Conservation (phyloP, 768 basidiomycete genomes). For the Lactarius deliciosus region DNA sequence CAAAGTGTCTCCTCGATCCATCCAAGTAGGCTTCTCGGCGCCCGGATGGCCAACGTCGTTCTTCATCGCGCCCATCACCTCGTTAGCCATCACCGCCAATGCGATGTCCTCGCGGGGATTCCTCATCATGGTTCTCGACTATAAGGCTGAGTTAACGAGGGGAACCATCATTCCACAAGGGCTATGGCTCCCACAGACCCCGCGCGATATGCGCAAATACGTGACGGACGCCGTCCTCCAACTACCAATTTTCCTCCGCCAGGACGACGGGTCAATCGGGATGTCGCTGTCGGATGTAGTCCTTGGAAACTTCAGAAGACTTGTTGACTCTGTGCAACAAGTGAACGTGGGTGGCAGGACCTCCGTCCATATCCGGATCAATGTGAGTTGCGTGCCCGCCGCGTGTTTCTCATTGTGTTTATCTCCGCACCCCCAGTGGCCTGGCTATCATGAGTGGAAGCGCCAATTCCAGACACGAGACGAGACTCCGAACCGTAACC, state of each 20-base stretch:
- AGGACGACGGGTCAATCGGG: constrained; percentile 26
- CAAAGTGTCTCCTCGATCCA: constrained; percentile 16
- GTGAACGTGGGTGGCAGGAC: constrained; percentile 27
- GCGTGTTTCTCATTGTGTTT: background rate
- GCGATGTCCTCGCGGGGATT: constrained; percentile 24
- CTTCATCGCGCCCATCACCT: constrained; percentile 15
- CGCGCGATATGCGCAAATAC: constrained; percentile 26
- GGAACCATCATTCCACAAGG: constrained; percentile 27
- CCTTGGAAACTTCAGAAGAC: constrained; percentile 25
- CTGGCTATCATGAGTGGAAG: constrained; percentile 28
- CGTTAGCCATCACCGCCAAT: constrained; percentile 11
- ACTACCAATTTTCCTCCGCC: constrained; percentile 29
- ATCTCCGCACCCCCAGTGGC: constrained; percentile 23
- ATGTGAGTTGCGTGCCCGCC: constrained; percentile 11
- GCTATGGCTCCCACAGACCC: constrained; percentile 26
- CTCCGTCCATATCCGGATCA: constrained; percentile 28
- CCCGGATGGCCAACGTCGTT: constrained; percentile 26
- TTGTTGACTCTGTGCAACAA: constrained; percentile 19
- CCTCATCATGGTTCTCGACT: constrained; percentile 27
- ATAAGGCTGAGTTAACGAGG: constrained; percentile 11
- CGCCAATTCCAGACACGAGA: constrained; percentile 31
- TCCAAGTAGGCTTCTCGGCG: constrained; percentile 23
- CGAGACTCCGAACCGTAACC: constrained; percentile 25
- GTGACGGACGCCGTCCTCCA: constrained; percentile 26
- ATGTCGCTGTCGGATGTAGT: constrained; percentile 27